Base-by-base conservation (phyloP, 805 yeast species). In the Candida koratica region DNA sequence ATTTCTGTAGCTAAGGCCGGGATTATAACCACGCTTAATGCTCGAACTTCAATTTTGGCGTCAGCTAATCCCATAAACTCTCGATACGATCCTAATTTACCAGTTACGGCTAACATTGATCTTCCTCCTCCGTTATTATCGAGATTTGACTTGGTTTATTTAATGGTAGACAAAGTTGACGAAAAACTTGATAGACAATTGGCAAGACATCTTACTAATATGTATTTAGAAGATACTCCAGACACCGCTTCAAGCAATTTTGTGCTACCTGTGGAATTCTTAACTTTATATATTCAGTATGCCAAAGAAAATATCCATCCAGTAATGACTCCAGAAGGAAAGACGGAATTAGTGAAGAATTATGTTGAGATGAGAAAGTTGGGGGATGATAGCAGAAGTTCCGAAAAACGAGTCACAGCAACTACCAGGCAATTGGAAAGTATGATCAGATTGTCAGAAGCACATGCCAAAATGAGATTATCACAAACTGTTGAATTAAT, bases 1-100 rank as follows among this genome's bases (percentile, higher is more conserved):
- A 93, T 93, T 28, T 88, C 97, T 7, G 87, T 93, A 53, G 98
- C 98, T 20, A 93, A 93, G 54, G 98, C 98, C 1, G 98, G 98
- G 42, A 93, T 93, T 53, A 93, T 93, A 52, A 93, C 98, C 5
- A 93, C 97, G 0, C 69, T 93, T 43, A 93, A 93, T 58, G 98
- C 98, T 1, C 75, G 98, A 61, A 90, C 97, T 0, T 90, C 97
- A 1, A 83, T 93, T 45, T 67, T 93, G 39, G 98, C 98, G 0
- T 84, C 96, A 25, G 98, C 98, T 1, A 93, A 93, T 58, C 98
- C 98, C 10, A 89, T 93, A 44, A 90, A 93, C 44, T 90, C 97
- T 2, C 75, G 95, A 46, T 93, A 93, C 58, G 88, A 93, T 58
- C 95, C 97, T n/a, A 77, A 83, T 48, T 67, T 90, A 41, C 96